Conservation (phyloP, 176 grass and related monocot genomes). For the Lolium rigidum region DNA sequence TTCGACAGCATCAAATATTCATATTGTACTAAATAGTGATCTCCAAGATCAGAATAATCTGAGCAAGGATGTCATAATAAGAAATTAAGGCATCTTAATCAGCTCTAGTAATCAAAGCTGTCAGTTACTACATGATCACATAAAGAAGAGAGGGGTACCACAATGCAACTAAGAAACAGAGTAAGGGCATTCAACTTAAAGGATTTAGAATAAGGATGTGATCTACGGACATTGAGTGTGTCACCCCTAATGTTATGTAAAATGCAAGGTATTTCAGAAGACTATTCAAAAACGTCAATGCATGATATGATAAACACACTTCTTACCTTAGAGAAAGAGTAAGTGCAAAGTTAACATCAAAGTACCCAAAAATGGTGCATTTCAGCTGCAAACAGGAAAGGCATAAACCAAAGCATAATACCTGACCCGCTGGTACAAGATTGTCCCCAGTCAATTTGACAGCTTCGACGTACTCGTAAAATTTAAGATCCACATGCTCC, state of each 20-base stretch:
- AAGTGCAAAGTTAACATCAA: conserved; percentile 6
- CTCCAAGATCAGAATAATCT: background rate
- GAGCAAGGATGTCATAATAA: conserved; percentile 7
- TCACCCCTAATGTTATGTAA: conserved; percentile 6
- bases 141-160: background rate
- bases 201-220: background rate
- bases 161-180: conserved; percentile 4
- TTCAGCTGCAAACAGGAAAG: background rate
- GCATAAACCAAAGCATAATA: conserved; percentile 54
- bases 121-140: conserved; percentile 10
- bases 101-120: conserved; percentile 13
- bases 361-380: conserved; percentile 18
- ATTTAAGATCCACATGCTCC: conserved; percentile 63
- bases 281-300: background rate
- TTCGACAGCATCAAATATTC: background rate
- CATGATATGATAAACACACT: conserved; percentile 10
- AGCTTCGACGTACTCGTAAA: conserved; percentile 97
- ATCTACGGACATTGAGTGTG: conserved; percentile 4
- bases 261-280: conserved; percentile 23
- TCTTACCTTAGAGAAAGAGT: conserved; percentile 22
- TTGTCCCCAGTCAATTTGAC: conserved; percentile 82
- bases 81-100: conserved; percentile 23
- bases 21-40: background rate
- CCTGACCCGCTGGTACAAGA: conserved; percentile 82
- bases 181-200: background rate